Evolutionary conservation across 208 protist genomes (phyloP), one percentile per base, ranked within the genome.

Genomic region (Porcisia hertigi): DNA sequence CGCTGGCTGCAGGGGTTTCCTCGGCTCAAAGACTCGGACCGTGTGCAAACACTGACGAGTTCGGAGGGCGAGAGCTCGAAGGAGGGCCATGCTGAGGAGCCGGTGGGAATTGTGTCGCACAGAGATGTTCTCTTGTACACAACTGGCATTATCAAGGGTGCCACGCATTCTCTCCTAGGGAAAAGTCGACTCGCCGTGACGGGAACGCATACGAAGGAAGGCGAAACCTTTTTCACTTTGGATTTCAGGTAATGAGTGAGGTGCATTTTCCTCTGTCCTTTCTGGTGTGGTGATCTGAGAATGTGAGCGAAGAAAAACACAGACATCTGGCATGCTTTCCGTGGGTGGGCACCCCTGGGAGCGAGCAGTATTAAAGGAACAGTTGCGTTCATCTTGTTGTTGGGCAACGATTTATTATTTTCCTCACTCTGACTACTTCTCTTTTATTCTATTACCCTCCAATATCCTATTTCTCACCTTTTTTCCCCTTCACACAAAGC

Each of bases 1-100:
- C 70, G 78, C 3, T 94, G 90, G 88, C 76, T 94, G 53, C 84
- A 90, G 65, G 90, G 88, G 6, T 94, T 92, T 82, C 77, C 85
- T 23, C 76, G 59, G 53, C 63, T 88, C 14, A 75, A 84, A 55
- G 71, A 63, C 0, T 71, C 73, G 34, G 79, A 86, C 58, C 69
- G 77, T 25, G 80, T 92, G 30, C 82, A 87, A 49, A 77, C 77
- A n/a, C 41, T 84, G 9, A 75, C 63, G 41, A 79, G 72, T 39
- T 85, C 80, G 5, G 73, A 78, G 36, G 67, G 55, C 18, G 76
- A 75, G 30, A 76, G 64, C 3, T 77, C 64, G 36, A 78, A 70
- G 34, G 72, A 70, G 20, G 60, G 20, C 58, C 54, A 64, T 36
- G 30, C 45, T 30, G 60, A 76, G 41, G 73, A 75, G 30, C 64